Percentiles rank a stretch among this genome's conserved stretches.
These are phyloP conservation scores for Thraustochytrium striatum DNA, from an alignment of 352 stramenopile species.

Conservation along the genomic window DNA sequence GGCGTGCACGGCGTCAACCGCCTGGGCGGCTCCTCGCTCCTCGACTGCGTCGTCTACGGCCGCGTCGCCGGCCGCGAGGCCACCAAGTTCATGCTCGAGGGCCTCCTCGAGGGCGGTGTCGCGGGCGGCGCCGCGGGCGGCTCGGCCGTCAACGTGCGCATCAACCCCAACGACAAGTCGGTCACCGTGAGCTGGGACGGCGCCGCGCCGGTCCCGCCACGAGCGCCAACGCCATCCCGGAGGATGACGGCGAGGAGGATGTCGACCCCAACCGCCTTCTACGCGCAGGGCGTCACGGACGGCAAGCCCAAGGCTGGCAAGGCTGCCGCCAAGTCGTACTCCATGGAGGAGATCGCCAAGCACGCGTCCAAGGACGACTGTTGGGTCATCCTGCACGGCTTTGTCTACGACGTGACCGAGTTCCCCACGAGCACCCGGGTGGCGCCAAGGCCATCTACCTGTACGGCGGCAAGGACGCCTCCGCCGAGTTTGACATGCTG, in stretches of 20 bases:
- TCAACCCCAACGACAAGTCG: conserved; percentile 30
- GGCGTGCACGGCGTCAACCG: conserved; percentile 86
- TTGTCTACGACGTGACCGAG: conserved; percentile 77
- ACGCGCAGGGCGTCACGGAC: conserved; percentile 9
- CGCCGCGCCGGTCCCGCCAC: not conserved
- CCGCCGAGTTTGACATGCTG: conserved; percentile 51
- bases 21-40: conserved; percentile 76
- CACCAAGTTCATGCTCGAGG: conserved; percentile 49
- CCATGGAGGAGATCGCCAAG: conserved; percentile 79
- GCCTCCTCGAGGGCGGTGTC: conserved; percentile 12
- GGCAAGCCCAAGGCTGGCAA: not conserved
- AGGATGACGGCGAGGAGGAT: too few relatives aligned
- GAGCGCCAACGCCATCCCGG: too few relatives aligned
- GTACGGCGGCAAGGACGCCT: conserved; percentile 64
- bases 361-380: conserved; percentile 84
- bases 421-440: conserved; percentile 66
- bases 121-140: conserved; percentile 8
- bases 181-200: conserved; percentile 42
- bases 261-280: conserved; percentile 6
- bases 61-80: conserved; percentile 63
- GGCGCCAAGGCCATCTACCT: conserved; percentile 70
- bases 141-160: conserved; percentile 38
- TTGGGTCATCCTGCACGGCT: conserved; percentile 85
- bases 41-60: conserved; percentile 86
- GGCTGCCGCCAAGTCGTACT: not conserved